Percentiles rank a stretch among this genome's conserved stretches.
phyloP scores from a whole-genome alignment of 345 rosid species.

The Eucalyptus coolabah region DNA sequence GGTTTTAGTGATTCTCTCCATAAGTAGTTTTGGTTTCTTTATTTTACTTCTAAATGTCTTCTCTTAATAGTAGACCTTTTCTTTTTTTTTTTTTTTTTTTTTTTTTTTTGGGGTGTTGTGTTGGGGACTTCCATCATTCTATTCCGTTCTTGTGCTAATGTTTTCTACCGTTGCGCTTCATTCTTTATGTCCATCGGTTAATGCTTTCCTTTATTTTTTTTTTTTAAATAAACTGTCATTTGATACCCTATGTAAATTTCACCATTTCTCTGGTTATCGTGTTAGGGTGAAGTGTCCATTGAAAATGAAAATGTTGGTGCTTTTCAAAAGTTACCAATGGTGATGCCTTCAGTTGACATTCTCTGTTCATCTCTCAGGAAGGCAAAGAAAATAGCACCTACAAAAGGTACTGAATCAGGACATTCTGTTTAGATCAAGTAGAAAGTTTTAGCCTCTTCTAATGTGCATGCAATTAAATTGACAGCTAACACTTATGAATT shows the following conservation, averaged over 20 bases:
- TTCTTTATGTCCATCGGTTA: background rate
- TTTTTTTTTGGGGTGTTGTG: rapidly evolving
- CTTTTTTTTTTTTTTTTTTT: background rate
- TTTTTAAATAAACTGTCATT: background rate
- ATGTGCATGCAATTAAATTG: background rate
- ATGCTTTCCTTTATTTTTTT: background rate
- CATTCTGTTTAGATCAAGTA: background rate
- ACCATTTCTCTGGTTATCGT: background rate
- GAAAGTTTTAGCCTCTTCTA: background rate
- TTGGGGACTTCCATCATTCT: background rate
- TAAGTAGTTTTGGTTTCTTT: background rate
- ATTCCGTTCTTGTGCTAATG: background rate
- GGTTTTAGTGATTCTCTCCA: background rate
- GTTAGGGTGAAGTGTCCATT: constrained; percentile 28
- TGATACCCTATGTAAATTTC: background rate
- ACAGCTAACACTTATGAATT: background rate
- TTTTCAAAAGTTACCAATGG: constrained; percentile 93
- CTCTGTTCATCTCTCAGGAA: constrained; percentile 64
- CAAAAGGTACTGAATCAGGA: constrained; percentile 44
- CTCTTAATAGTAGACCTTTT: background rate
- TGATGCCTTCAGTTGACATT: constrained; percentile 84
- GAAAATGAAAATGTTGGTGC: constrained; percentile 54
- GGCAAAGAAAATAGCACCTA: constrained; percentile 61
- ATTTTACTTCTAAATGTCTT: background rate
- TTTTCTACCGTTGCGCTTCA: background rate